Percentiles rank a stretch among this genome's conserved stretches.
Conservation (phyloP, 1,284 basidiomycete genomes). For the Schizophyllum commune region DNA sequence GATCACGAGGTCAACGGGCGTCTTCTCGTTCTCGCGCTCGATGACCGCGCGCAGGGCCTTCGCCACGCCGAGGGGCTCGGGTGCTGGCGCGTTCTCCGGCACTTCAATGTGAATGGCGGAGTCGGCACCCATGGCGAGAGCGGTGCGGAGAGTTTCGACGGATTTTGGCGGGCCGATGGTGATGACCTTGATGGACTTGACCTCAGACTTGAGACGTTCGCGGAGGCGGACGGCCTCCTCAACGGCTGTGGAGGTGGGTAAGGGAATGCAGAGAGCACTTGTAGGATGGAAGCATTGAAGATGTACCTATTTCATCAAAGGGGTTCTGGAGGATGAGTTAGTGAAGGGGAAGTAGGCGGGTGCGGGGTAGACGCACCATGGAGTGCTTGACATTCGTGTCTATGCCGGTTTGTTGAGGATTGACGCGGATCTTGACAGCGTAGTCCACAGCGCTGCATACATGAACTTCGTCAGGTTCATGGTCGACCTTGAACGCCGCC, state of each 20-base stretch:
- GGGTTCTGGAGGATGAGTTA: slow-evolving; percentile 65
- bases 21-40: slow-evolving; percentile 56
- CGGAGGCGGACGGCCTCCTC: slow-evolving; percentile 95
- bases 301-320: slow-evolving; percentile 91
- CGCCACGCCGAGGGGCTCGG: slow-evolving; percentile 85
- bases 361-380: slow-evolving; percentile 56
- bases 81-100: slow-evolving; percentile 61
- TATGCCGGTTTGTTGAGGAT: slow-evolving; percentile 84
- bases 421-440: slow-evolving; percentile 92
- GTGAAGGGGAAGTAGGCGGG: neutral
- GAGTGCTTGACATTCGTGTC: slow-evolving; percentile 96
- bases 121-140: slow-evolving; percentile 98
- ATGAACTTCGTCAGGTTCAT: slow-evolving; percentile 2
- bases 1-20: slow-evolving; percentile 80
- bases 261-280: neutral
- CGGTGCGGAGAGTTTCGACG: slow-evolving; percentile 87
- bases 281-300: neutral
- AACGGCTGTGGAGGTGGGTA: slow-evolving; percentile 57
- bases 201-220: slow-evolving; percentile 69
- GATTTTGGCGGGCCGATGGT: slow-evolving; percentile 92
- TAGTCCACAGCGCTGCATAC: slow-evolving; percentile 64
- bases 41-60: slow-evolving; percentile 79
- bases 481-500: slow-evolving; percentile 1
- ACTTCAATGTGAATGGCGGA: slow-evolving; percentile 86
- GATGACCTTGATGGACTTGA: slow-evolving; percentile 85